A percentile compares a stretch with the other conserved stretches of the same genome.
Conservation (phyloP, 306 rosid genomes). For the Oemleria cerasiformis region DNA sequence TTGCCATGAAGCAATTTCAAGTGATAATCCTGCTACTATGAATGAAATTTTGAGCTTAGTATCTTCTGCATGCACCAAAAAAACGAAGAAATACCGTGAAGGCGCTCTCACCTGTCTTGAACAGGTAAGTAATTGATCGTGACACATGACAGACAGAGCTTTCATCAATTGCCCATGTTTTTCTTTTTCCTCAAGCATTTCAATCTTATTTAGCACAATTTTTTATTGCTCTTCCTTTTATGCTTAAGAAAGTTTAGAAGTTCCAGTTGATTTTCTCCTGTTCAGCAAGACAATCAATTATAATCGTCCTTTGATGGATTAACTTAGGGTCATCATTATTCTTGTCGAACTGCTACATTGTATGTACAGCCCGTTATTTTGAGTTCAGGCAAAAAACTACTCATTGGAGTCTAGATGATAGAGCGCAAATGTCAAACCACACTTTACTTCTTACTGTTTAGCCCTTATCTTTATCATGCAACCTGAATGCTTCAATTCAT, state of each 20-base stretch:
- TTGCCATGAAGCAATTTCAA: conserved; percentile 66
- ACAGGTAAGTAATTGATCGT: conserved; percentile 44
- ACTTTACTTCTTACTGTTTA: not conserved
- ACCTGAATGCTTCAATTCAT: not conserved
- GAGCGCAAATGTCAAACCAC: not conserved
- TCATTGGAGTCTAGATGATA: not conserved
- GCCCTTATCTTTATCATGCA: not conserved
- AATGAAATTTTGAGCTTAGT: conserved; percentile 63
- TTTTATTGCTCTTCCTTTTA: not conserved
- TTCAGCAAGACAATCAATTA: not conserved
- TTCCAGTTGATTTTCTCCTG: not conserved
- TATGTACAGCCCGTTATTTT: not conserved
- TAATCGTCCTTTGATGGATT: not conserved
- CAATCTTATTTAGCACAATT: not conserved
- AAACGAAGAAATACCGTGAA: conserved; percentile 78
- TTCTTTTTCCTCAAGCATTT: not conserved
- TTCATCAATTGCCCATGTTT: conserved; percentile 10
- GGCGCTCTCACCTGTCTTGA: conserved; percentile 85
- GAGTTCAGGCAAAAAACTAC: not conserved
- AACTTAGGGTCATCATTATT: too few species aligned
- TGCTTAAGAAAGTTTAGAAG: not conserved
- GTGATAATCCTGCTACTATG: conserved; percentile 51
- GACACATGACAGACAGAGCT: conserved; percentile 17
- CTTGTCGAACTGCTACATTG: conserved; percentile 1
- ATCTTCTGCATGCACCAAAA: conserved; percentile 75